Base-by-base conservation (phyloP, 352 stramenopile genomes). In the Elongisporangium prolatum region DNA sequence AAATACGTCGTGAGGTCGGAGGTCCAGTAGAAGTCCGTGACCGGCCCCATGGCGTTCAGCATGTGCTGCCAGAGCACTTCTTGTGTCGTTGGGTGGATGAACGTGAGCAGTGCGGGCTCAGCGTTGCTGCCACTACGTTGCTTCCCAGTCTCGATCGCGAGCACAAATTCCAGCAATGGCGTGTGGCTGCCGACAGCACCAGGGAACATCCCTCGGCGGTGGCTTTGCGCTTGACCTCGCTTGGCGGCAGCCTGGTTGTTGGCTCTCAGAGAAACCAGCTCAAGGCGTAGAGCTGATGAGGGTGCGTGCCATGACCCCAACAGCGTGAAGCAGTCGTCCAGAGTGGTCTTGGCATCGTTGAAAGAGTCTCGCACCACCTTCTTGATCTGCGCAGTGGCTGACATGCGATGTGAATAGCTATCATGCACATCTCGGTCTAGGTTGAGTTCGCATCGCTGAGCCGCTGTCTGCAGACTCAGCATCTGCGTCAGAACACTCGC, bases 1-100 rank as follows among this genome's bases (percentile, higher is more conserved):
- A 66, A 34, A 20, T 54, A 54, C 50, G 54, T 57, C 24, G 52
- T 61, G 4, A 55, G 60, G 18, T 66, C 60, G 24, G 60, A 66
- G 22, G 21, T 40, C n/a, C 61, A 66, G 54, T 57, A 56, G 54
- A 52, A 66, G 50, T 66, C 54, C 10, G 48, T 18, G 21, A 66
- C 53, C 38, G 34, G 34, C 1, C 34, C 10, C 34, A 44, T 44
- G 34, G 34, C 34, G 34, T 44, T 13, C 34, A 44, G 10, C 34
- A 44, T 44, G 34, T 44, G 34, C 34, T 44, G 34, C 34, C 34
- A 44, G 34, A 44, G 34, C 34, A 44, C 34, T 44, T 44, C 10
- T 13, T 44, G 34, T 0, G 34, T 44, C 11, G 34, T 17, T 44
- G 34, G 34, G 10, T 44, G 34, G 34, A 44, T 4, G 11, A 44